Conservation (phyloP, 148 eudicot species). For the Cornus suecica region DNA sequence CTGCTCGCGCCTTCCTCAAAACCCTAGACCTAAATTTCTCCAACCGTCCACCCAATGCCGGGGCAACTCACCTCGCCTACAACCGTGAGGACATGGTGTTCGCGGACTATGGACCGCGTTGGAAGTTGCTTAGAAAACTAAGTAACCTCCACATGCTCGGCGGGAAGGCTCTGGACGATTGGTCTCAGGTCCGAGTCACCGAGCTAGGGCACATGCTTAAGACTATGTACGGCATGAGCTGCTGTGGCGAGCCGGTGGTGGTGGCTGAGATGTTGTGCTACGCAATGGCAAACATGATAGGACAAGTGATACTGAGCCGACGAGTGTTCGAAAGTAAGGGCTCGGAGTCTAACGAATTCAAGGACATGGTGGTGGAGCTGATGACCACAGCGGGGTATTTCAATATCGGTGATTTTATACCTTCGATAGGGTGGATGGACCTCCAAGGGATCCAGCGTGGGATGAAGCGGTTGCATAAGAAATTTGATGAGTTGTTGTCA, state of each 20-base stretch:
- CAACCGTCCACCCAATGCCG: constrained; percentile 14
- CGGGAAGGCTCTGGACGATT: constrained; percentile 17
- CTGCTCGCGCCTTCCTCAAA: constrained; percentile 19
- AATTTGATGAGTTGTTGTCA: constrained; percentile 10
- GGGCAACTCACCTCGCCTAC: constrained; percentile 17
- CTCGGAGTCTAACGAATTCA: neutral
- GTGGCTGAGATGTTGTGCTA: neutral
- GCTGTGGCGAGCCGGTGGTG: neutral
- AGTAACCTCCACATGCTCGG: constrained; percentile 17
- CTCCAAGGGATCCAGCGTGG: constrained; percentile 9
- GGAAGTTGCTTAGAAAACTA: constrained; percentile 17
- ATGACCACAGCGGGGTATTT: neutral
- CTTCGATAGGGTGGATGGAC: neutral
- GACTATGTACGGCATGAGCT: neutral
- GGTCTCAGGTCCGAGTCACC: constrained; percentile 9
- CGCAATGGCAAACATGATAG: neutral
- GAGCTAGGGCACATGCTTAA: neutral
- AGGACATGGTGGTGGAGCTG: neutral
- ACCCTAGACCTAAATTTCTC: constrained; percentile 19
- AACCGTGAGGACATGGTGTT: constrained; percentile 18
- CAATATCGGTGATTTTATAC: neutral
- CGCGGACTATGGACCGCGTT: constrained; percentile 21
- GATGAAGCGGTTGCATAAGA: constrained; percentile 23
- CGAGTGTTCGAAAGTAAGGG: neutral
- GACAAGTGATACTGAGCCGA: neutral